Percentiles rank a stretch among this genome's conserved stretches.
Evolutionary conservation across 345 rosid genomes (phyloP).

Genomic region (Limnanthes douglasii): DNA sequence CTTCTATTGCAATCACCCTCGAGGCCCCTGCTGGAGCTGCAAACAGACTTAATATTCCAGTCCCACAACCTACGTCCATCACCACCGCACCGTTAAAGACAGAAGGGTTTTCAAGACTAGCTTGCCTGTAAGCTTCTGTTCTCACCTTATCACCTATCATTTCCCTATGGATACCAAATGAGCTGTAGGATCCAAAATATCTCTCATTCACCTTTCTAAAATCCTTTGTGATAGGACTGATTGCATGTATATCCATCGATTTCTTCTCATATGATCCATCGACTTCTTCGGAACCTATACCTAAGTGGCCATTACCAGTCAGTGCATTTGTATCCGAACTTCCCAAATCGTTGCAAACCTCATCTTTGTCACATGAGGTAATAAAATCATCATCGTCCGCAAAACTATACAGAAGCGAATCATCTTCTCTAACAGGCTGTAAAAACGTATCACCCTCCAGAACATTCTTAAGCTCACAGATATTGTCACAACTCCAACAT

Average conservation of each 20-base stretch:
- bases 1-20: constrained; percentile 84
- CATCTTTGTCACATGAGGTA: constrained; percentile 27
- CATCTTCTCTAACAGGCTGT: constrained; percentile 67
- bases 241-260: too few species aligned
- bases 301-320: too few species aligned
- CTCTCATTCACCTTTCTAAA: constrained; percentile 50
- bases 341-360: constrained; percentile 34
- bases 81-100: constrained; percentile 62
- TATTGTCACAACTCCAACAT: constrained; percentile 55
- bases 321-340: too few species aligned
- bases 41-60: constrained; percentile 90
- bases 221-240: constrained; percentile 26
- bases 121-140: constrained; percentile 72
- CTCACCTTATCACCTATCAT: constrained; percentile 87
- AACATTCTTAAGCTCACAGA: constrained; percentile 19
- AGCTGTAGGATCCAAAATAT: constrained; percentile 85
- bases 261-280: too few species aligned
- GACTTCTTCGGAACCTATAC: too few species aligned
- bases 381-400: constrained; percentile 42
- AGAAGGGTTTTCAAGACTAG: constrained; percentile 67
- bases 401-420: constrained; percentile 68
- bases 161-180: constrained; percentile 81
- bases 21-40: constrained; percentile 91
- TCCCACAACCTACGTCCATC: constrained; percentile 99
- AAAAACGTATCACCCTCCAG: constrained; percentile 49